Evolutionary conservation across 1,139 yeast species (phyloP), one percentile per base, ranked within the genome.

Genomic region (Tardiomyces blankii): DNA sequence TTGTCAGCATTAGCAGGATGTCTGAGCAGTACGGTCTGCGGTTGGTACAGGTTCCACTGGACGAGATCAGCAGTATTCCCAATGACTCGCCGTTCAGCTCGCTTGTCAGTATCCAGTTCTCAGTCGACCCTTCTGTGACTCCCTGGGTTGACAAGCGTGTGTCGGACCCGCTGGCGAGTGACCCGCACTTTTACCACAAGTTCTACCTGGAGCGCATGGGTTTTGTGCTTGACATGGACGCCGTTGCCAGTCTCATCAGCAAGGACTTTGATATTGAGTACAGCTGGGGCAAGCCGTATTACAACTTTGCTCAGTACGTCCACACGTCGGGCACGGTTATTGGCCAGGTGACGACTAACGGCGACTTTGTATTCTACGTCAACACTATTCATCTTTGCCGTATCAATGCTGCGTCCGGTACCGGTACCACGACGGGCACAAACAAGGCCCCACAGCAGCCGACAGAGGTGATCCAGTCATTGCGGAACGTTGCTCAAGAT

Each of bases 11-110:
- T 84, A 77, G 88, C 0, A 73, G 96, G 48, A 69, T 82, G 41
- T 87, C 95, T 56, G 95, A 86, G 51, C 65, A 93, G 45, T 88
- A 86, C 60, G 98, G 97, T 0, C 70, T 89, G 53, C 78, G 77
- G 48, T 67, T 93, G 45, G 94, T 87, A n/a, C 97, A 91, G 58
- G 80, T 91, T 0, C 97, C 97, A 0, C 85, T 95, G 81, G 80
- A 78, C 48, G 97, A 89, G 57, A 72, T 88, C 38, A 80, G 91
- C 56, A 77, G 81, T 0, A 71, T 89, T 25, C 95, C 95, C 0
- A 68, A 71, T 12, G 67, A 75, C 39, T 87, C 86, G 53, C 97
- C 98, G 9, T 86, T 91, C 63, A 93, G 88, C 57, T 86, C 96
- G 0, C 80, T 86, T 56, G 82, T 86, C 41, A 82, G 79, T 44